Base-by-base conservation (phyloP, 208 protist genomes). In the Leptomonas pyrrhocoris region DNA sequence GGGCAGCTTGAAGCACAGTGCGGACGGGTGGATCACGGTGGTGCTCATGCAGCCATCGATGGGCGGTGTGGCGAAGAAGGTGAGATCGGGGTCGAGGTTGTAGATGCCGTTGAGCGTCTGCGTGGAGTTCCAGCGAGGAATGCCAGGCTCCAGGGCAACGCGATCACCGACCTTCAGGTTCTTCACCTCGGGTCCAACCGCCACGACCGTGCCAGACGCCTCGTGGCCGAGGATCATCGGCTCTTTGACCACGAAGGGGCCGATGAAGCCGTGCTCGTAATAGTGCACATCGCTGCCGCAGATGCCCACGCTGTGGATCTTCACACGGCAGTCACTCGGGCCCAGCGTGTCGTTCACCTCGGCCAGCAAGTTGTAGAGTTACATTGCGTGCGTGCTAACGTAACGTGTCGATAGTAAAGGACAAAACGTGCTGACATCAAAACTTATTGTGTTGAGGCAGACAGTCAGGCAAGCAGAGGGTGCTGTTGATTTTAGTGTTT, bases 261-360 rank as follows among this genome's bases (percentile, higher is more conserved):
- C 79, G 58, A 91, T 91, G 45, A 61, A 42, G 43, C 88, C 84
- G 71, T 89, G 42, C 54, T 88, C 79, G 71, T 82, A 85, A 75
- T 86, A 92, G 67, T 91, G 81, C 18, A 88, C 80, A 48, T 94
- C 88, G 51, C 82, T 90, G 45, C 82, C 88, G 63, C 85, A 91
- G 60, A 94, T 88, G 55, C 84, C 85, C 16, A 89, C 76, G 34
- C 66, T 84, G 68, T 92, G 79, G 31, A 91, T 77, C 61, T 80
- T 67, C 30, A 91, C 63, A 11, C 86, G 74, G 72, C 76, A 85
- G 71, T 90, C 82, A 6, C 65, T 27, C 28, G 76, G 49, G 54
- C 85, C 79, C 23, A 85, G 75, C 21, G 58, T 63, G 70, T 87
- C 80, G 45, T 79, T 73, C 49, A 88, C 72, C 60, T 80, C 74